Conservation (phyloP, 306 rosid species). For the Quercus engelmannii region DNA sequence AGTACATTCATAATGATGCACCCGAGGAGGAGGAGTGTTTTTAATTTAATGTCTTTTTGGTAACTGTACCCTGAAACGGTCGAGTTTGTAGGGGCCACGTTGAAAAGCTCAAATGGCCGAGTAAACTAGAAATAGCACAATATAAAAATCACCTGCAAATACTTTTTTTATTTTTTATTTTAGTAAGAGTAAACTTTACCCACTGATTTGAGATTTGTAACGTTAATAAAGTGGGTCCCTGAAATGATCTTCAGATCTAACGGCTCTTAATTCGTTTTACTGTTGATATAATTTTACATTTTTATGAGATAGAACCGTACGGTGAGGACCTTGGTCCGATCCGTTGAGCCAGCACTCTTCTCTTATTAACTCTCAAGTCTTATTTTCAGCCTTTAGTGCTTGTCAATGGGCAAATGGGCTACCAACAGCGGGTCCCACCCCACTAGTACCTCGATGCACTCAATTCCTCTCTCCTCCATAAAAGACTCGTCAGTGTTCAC, state of each 20-base stretch:
- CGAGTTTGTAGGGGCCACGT: conserved; percentile 29
- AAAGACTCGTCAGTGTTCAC: background rate
- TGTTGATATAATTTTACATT: too few species aligned
- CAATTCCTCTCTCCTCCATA: background rate
- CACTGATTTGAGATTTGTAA: too few species aligned
- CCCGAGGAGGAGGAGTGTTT: background rate
- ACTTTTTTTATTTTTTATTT: background rate
- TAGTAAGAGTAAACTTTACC: too few species aligned
- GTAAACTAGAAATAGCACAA: background rate
- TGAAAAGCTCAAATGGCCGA: background rate
- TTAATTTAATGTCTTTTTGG: background rate
- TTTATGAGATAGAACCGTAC: too few species aligned
- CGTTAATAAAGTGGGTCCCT: background rate
- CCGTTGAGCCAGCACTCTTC: background rate
- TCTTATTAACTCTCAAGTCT: background rate
- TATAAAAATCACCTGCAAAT: background rate
- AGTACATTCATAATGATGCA: background rate
- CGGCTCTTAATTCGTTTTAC: too few species aligned
- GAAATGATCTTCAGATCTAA: too few species aligned
- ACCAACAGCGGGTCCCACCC: conserved; percentile 27
- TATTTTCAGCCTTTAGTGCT: background rate
- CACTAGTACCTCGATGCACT: conserved; percentile 8
- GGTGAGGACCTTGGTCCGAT: too few species aligned
- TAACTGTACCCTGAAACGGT: conserved; percentile 10
- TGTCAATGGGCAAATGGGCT: background rate